A percentile compares a stretch with the other conserved stretches of the same genome.
These are phyloP conservation scores for Polychaeton citri DNA, from an alignment of 2,329 filamentous ascomycete species.

Conservation along the genomic window DNA sequence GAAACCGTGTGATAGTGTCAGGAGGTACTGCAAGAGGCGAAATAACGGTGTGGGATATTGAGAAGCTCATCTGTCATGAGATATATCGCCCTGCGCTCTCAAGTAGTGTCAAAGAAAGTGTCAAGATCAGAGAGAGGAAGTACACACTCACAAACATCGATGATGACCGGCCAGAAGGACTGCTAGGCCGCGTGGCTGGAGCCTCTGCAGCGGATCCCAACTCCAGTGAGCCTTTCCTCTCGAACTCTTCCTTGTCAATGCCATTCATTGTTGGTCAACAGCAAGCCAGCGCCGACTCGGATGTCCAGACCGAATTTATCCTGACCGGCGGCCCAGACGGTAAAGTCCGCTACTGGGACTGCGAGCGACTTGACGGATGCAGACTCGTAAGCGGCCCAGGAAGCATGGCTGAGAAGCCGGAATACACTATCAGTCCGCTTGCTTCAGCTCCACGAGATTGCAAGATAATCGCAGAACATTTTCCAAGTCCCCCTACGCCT, in stretches of 20 bases:
- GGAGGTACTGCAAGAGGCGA: constrained; percentile 80
- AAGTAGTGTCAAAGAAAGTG: constrained; percentile 33
- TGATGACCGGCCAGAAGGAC: constrained; percentile 73
- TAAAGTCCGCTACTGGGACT: constrained; percentile 89
- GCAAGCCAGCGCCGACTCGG: constrained; percentile 53
- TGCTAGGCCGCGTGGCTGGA: constrained; percentile 76
- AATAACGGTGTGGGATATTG: constrained; percentile 89
- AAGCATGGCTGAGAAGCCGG: constrained; percentile 47
- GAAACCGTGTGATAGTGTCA: constrained; percentile 76
- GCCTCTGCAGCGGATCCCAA: constrained; percentile 38
- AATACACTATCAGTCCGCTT: constrained; percentile 42
- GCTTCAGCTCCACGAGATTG: constrained; percentile 5
- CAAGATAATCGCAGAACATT: neutral
- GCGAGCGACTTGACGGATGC: constrained; percentile 63
- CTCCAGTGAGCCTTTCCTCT: constrained; percentile 6
- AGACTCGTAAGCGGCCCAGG: constrained; percentile 67
- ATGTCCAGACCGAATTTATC: constrained; percentile 67
- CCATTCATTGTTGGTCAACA: constrained; percentile 61
- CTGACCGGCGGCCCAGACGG: constrained; percentile 81
- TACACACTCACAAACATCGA: constrained; percentile 85
- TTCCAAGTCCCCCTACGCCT: neutral
- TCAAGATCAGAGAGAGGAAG: constrained; percentile 31
- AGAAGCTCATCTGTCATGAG: constrained; percentile 77
- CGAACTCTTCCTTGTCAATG: constrained; percentile 48
- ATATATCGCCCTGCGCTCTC: constrained; percentile 59